A percentile compares a stretch with the other conserved stretches of the same genome.
Conservation (phyloP, 2,329 filamentous ascomycete species). For the Cordyceps militaris region DNA sequence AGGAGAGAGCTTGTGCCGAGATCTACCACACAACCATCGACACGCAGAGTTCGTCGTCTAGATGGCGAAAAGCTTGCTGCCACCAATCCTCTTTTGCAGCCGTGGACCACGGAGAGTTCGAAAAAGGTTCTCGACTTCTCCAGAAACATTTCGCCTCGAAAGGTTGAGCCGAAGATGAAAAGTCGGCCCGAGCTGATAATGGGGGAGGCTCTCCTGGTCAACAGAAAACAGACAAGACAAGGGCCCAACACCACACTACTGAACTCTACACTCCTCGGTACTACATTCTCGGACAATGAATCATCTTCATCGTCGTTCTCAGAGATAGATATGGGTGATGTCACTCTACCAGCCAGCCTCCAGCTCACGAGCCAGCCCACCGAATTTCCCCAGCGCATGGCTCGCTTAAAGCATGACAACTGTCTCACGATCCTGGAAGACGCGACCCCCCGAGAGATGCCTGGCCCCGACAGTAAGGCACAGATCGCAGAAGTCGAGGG, state of each 20-base stretch:
- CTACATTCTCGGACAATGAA: not conserved
- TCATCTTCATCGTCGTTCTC: constrained; percentile 1
- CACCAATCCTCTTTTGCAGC: constrained; percentile 26
- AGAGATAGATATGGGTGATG: constrained; percentile 9
- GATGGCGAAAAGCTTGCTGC: constrained; percentile 16
- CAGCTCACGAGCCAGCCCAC: constrained; percentile 5
- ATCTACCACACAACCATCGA: constrained; percentile 19
- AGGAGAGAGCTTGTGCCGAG: constrained; percentile 21
- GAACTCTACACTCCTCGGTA: not conserved
- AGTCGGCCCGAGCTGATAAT: not conserved
- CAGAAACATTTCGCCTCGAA: constrained; percentile 6
- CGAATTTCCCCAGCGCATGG: constrained; percentile 6
- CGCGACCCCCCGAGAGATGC: not conserved
- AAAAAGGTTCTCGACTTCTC: constrained; percentile 15
- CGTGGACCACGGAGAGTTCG: constrained; percentile 22
- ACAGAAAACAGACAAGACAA: not conserved
- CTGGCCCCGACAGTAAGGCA: not conserved
- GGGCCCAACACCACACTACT: not conserved
- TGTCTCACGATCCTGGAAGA: constrained; percentile 10
- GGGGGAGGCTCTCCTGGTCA: not conserved
- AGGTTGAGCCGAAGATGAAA: not conserved
- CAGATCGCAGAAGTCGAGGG: not conserved
- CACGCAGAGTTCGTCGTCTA: constrained; percentile 26
- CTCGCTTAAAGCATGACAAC: constrained; percentile 1
- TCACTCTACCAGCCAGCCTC: constrained; percentile 9